phyloP scores from a whole-genome alignment of 208 protist species.

The Plasmodiophora brassicae region DNA sequence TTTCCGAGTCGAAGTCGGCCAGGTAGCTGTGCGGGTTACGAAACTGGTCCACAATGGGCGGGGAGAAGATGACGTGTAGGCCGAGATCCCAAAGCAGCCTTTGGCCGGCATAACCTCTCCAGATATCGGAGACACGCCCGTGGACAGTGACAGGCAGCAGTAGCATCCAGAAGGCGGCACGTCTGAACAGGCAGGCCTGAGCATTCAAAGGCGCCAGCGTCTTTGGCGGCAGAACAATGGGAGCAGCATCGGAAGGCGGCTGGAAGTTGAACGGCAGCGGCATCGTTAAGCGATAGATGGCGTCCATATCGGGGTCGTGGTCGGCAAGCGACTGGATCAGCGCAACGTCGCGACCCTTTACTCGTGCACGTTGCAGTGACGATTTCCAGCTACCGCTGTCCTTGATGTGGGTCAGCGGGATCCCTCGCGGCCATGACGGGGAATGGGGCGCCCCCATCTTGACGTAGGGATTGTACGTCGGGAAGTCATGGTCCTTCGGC shows the following conservation, averaged over 20 bases:
- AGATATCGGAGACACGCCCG: slow-evolving; percentile 54
- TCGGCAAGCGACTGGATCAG: slow-evolving; percentile 50
- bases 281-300: slow-evolving; percentile 38
- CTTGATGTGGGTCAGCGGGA: slow-evolving; percentile 47
- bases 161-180: slow-evolving; percentile 37
- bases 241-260: background rate
- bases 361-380: background rate
- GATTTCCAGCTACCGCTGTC: background rate
- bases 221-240: background rate
- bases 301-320: slow-evolving; percentile 55
- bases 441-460: background rate
- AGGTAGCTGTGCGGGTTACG: slow-evolving; percentile 52
- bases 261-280: slow-evolving; percentile 34
- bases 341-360: background rate
- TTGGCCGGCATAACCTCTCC: slow-evolving; percentile 44
- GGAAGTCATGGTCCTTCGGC: background rate
- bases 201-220: slow-evolving; percentile 35
- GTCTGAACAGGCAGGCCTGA: slow-evolving; percentile 22
- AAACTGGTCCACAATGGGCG: slow-evolving; percentile 39
- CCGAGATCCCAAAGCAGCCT: slow-evolving; percentile 27
- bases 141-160: slow-evolving; percentile 47
- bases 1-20: slow-evolving; percentile 45
- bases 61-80: slow-evolving; percentile 22
- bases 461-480: slow-evolving; percentile 33
- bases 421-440: slow-evolving; percentile 46